A percentile compares a stretch with the other conserved stretches of the same genome.
phyloP scores from a whole-genome alignment of 768 basidiomycete species.

The Pilatotrama ljubarskyi region DNA sequence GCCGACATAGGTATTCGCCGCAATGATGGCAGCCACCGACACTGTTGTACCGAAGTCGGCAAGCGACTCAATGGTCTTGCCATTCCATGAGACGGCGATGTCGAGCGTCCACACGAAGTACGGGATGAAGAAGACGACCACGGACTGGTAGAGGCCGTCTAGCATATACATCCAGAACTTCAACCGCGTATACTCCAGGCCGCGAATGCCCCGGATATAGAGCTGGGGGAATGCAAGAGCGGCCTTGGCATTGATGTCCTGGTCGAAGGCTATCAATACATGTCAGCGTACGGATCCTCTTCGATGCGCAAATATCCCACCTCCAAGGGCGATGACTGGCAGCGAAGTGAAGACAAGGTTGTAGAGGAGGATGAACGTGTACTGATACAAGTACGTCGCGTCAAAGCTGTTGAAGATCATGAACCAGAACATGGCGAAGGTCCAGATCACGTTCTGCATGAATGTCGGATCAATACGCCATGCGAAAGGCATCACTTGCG shows the following conservation, averaged over 20 bases:
- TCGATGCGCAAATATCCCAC: constrained; percentile 41
- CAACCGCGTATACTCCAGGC: constrained; percentile 85
- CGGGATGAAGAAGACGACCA: constrained; percentile 83
- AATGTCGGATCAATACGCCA: no score
- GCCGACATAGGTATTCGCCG: constrained; percentile 89
- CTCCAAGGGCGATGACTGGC: constrained; percentile 88
- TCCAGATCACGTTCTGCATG: constrained; percentile 85
- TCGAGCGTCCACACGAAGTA: constrained; percentile 72
- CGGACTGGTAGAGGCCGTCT: constrained; percentile 93
- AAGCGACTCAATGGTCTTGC: constrained; percentile 74
- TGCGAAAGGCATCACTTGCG: not conserved
- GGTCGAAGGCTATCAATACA: constrained; percentile 73
- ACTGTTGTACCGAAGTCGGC: constrained; percentile 93
- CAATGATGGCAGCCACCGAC: constrained; percentile 80
- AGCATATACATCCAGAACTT: constrained; percentile 97
- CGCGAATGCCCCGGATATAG: constrained; percentile 93
- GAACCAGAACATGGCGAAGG: constrained; percentile 92
- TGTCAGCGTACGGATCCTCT: not conserved
- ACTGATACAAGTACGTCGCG: constrained; percentile 92
- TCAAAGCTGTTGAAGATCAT: constrained; percentile 93
- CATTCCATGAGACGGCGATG: constrained; percentile 70
- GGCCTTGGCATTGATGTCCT: constrained; percentile 89
- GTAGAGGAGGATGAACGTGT: constrained; percentile 90
- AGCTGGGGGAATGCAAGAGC: constrained; percentile 92
- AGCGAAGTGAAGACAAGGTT: constrained; percentile 93